These are phyloP conservation scores for Gynochthodes officinalis DNA, from an alignment of 257 asterid species.

Conservation along the genomic window DNA sequence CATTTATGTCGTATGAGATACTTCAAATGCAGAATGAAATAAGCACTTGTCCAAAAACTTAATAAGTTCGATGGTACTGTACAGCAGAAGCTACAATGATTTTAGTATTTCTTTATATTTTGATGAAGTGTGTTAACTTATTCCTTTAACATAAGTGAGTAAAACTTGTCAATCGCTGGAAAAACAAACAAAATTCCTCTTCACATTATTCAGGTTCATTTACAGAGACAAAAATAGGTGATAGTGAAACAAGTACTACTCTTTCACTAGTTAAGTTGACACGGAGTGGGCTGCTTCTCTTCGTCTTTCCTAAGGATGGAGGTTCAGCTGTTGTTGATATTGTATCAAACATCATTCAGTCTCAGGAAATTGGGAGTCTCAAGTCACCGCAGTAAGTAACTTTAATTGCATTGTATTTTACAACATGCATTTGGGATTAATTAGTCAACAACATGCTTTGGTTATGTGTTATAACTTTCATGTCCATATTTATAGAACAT, in stretches of 20 bases:
- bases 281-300: slow-evolving; percentile 42
- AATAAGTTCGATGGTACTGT: too few relatives aligned
- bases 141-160: not conserved
- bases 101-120: not conserved
- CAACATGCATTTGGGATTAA: not conserved
- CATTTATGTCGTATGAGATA: not conserved
- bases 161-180: not conserved
- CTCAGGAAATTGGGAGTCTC: slow-evolving; percentile 33
- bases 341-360: slow-evolving; percentile 31
- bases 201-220: slow-evolving; percentile 23
- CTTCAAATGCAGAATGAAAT: not conserved
- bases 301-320: slow-evolving; percentile 31
- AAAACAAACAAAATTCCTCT: not conserved
- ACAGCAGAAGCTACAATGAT: too few relatives aligned
- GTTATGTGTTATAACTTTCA: not conserved
- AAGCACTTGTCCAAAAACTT: too few relatives aligned
- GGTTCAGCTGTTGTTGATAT: slow-evolving; percentile 32
- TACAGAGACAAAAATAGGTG: slow-evolving; percentile 12
- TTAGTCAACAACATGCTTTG: not conserved
- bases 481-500: too few relatives aligned
- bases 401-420: not conserved
- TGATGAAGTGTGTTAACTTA: not conserved
- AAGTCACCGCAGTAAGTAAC: slow-evolving; percentile 39
- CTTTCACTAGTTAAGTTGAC: slow-evolving; percentile 51
- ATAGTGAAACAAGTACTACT: slow-evolving; percentile 16